Base-by-base conservation (phyloP, 768 basidiomycete species). In the Suillus alpinus region DNA sequence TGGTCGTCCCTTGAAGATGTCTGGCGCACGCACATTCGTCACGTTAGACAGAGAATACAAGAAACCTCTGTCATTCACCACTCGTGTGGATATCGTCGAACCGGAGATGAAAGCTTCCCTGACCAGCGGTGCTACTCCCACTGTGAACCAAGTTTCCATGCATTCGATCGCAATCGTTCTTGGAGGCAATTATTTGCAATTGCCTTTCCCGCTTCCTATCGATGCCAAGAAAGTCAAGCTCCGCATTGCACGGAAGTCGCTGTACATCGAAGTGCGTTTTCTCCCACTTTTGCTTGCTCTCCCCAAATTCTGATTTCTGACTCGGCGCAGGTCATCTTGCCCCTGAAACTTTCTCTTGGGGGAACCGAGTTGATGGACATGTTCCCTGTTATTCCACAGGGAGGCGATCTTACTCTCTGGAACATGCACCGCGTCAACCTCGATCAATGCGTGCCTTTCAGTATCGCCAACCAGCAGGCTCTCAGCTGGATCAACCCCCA, bases 221-320 rank as follows among this genome's bases (percentile, higher is more conserved):
- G 66, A 77, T 40, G 73, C 74, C 4, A 60, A 64, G 20, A 71
- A 72, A 13, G 57, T 67, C 3, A 82, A 74, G 63, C 66, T 80
- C 10, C 77, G 82, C 5, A 63, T 86, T 37, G 85, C 86, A 9
- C 76, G 85, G 40, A 84, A 82, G 62, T 86, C 84, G 1, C 75
- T 68, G 20, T 87, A 82, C 59, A 71, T 86, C 6, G 77, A 74
- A 67, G 75, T 74, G 23, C 2, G 69, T 62, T 4, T 32, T 55
- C 10, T 29, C 39, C 20, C 14, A 26, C 4, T 9, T 26, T 3
- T 23, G n/a, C n/a, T n/a, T n/a, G n/a, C 14, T 4, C 10, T 20
- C 10, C 13, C 12, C 7, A 31, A 18, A 36, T 57, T 23, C 7
- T 49, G 23, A 12, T 7, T 51, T 12, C 6, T 23, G 9, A 8